phyloP scores from a whole-genome alignment of 2,329 filamentous ascomycete genomes.

The Apiospora malaysiana region DNA sequence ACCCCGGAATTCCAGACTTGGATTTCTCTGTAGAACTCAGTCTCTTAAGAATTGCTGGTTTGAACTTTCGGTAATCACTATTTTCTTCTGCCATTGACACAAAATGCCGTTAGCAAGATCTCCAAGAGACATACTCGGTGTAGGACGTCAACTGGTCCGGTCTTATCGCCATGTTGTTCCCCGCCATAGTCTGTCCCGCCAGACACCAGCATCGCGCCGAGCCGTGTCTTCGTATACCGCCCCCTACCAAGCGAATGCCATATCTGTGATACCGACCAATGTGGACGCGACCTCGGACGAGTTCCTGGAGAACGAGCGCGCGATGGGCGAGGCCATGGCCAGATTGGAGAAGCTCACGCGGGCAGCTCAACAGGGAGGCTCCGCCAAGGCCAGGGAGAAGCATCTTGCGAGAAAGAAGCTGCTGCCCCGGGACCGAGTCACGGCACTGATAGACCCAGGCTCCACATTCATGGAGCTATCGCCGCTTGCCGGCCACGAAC shows the following conservation, averaged over 20 bases:
- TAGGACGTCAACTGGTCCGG: slow-evolving; percentile 50
- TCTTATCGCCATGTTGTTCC: slow-evolving; percentile 39
- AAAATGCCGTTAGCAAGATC: slow-evolving; percentile 56
- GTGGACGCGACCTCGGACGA: slow-evolving; percentile 80
- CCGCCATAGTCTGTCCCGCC: slow-evolving; percentile 35
- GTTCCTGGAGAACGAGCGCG: slow-evolving; percentile 79
- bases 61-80: slow-evolving; percentile 18
- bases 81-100: slow-evolving; percentile 24
- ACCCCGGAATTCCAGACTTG: slow-evolving; percentile 1
- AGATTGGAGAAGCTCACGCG: slow-evolving; percentile 73
- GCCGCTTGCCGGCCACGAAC: slow-evolving; percentile 82
- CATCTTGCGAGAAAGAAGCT: slow-evolving; percentile 90
- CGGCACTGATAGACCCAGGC: slow-evolving; percentile 85
- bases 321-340: slow-evolving; percentile 77
- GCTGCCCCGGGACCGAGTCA: slow-evolving; percentile 88
- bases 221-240: slow-evolving; percentile 78
- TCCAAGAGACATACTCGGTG: slow-evolving; percentile 50
- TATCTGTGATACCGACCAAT: slow-evolving; percentile 77
- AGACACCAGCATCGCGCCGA: slow-evolving; percentile 30
- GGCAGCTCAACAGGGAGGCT: slow-evolving; percentile 76
- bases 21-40: not conserved
- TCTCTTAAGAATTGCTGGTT: not conserved
- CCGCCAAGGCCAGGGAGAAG: slow-evolving; percentile 83
- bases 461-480: slow-evolving; percentile 94
- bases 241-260: slow-evolving; percentile 79